A percentile compares a stretch with the other conserved stretches of the same genome.
phyloP scores from a whole-genome alignment of 805 yeast species.

The Kodamaea nitidulidarum region DNA sequence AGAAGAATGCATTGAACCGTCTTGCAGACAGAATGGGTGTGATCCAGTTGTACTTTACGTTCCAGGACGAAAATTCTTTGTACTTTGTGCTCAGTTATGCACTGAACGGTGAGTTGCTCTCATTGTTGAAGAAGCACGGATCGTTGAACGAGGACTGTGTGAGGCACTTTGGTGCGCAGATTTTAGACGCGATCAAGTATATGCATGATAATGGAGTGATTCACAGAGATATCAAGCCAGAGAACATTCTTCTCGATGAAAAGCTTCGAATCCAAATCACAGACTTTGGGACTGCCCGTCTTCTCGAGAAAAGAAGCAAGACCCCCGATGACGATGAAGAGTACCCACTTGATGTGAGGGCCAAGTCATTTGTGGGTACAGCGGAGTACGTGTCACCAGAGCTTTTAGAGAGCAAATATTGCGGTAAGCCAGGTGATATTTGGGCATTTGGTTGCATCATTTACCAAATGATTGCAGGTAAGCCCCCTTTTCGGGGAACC shows the following conservation, averaged over 20 bases:
- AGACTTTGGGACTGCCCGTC: slow-evolving; percentile 81
- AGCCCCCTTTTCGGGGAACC: slow-evolving; percentile 78
- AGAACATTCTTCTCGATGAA: slow-evolving; percentile 64
- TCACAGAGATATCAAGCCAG: slow-evolving; percentile 83
- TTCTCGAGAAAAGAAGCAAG: slow-evolving; percentile 46
- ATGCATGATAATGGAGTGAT: slow-evolving; percentile 74
- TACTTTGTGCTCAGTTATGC: slow-evolving; percentile 79
- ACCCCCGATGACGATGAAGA: slow-evolving; percentile 35
- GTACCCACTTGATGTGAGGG: slow-evolving; percentile 64
- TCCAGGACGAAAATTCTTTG: slow-evolving; percentile 69
- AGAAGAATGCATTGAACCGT: slow-evolving; percentile 72
- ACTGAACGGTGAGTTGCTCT: slow-evolving; percentile 69
- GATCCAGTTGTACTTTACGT: slow-evolving; percentile 68
- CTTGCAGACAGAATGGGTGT: slow-evolving; percentile 59
- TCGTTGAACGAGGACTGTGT: slow-evolving; percentile 67
- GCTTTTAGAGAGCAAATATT: slow-evolving; percentile 64
- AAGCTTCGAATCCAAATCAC: slow-evolving; percentile 64
- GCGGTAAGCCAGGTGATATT: slow-evolving; percentile 57
- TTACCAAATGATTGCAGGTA: slow-evolving; percentile 62
- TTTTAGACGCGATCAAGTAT: slow-evolving; percentile 66
- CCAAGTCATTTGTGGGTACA: slow-evolving; percentile 81
- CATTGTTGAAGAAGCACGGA: slow-evolving; percentile 65
- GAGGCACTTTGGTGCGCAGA: slow-evolving; percentile 66
- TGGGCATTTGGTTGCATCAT: slow-evolving; percentile 63
- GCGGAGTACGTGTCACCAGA: slow-evolving; percentile 86